Base-by-base conservation (phyloP, 352 stramenopile genomes). In the Phytopythium montanum region DNA sequence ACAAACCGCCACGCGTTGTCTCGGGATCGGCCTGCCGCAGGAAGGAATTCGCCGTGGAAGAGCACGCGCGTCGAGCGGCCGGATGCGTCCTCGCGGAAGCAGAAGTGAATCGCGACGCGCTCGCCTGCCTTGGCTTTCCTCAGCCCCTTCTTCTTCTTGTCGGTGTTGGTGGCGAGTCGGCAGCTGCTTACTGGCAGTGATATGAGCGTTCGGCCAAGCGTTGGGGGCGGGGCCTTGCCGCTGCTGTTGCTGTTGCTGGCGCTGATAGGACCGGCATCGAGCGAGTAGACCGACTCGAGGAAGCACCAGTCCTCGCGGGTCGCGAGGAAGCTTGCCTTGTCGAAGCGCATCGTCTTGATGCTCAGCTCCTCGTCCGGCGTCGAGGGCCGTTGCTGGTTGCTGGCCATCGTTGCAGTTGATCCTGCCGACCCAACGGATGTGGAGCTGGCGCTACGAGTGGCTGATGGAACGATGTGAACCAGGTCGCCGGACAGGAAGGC, bases 251-350 rank as follows among this genome's bases (percentile, higher is more conserved):
- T 48, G n/a, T 14, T 36, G 25, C 28, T 31, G n/a, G 13, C 23
- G 25, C 28, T 31, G n/a, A 46, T n/a, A n/a, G 25, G 51, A 29
- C 5, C 44, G 46, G 42, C 2, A 31, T 44, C 19, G 59, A 53
- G 31, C 2, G 60, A 62, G 16, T 65, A 56, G 9, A 65, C 61
- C 12, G 69, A 74, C 45, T 85, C 76, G 33, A 83, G 57, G 49
- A 78, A 76, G 41, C 70, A 76, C 75, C 72, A 84, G 34, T 69
- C 52, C 14, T 76, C 66, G 50, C 70, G 67, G 36, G 64, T 77
- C 9, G 65, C 65, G 36, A 85, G 79, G 18, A 79, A 38, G 19
- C 51, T 63, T 14, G 65, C 13, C 18, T 66, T 70, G 29, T 75
- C 70, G 52, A 85, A 81, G 10, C 63, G 77, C 26, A 68, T 29